Conservation (phyloP, 495 filamentous ascomycete species). For the Aspergillus carlsbadensis region DNA sequence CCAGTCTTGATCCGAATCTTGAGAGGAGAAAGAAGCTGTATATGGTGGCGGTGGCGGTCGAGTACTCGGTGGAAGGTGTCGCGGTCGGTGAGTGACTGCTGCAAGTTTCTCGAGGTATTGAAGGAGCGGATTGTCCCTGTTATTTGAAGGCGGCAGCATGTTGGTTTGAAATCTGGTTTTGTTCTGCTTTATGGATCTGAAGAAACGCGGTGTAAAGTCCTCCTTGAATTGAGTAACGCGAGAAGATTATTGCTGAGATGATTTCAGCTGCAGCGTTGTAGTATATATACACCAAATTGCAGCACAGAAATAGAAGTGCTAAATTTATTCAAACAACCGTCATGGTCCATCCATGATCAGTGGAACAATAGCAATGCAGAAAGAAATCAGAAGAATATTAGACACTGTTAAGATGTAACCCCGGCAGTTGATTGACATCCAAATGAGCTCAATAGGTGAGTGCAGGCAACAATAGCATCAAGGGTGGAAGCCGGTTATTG, state of each 20-base stretch:
- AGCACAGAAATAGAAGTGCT: background rate
- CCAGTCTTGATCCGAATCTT: constrained; percentile 3
- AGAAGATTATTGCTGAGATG: too few relatives aligned
- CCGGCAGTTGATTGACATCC: background rate
- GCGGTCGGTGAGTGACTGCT: constrained; percentile 2
- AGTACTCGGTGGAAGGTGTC: background rate
- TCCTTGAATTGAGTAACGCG: too few relatives aligned
- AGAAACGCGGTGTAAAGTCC: background rate
- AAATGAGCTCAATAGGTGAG: constrained; percentile 10
- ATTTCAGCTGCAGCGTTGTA: too few relatives aligned
- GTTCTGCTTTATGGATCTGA: too few relatives aligned
- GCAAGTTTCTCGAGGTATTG: constrained; percentile 26
- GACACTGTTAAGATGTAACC: background rate
- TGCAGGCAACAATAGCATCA: constrained; percentile 13
- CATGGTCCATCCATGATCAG: background rate
- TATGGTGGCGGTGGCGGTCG: constrained; percentile 3
- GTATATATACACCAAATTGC: background rate
- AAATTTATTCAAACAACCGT: background rate
- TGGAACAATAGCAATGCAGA: constrained; percentile 3
- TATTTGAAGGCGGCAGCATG: constrained; percentile 26
- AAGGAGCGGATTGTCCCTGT: constrained; percentile 6
- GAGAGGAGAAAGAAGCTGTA: constrained; percentile 1
- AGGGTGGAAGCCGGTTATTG: constrained; percentile 14
- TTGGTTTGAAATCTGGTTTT: background rate
- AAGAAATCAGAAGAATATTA: background rate